Evolutionary conservation across 2,329 filamentous ascomycete genomes (phyloP).

Genomic region (Ascochyta fabae): DNA sequence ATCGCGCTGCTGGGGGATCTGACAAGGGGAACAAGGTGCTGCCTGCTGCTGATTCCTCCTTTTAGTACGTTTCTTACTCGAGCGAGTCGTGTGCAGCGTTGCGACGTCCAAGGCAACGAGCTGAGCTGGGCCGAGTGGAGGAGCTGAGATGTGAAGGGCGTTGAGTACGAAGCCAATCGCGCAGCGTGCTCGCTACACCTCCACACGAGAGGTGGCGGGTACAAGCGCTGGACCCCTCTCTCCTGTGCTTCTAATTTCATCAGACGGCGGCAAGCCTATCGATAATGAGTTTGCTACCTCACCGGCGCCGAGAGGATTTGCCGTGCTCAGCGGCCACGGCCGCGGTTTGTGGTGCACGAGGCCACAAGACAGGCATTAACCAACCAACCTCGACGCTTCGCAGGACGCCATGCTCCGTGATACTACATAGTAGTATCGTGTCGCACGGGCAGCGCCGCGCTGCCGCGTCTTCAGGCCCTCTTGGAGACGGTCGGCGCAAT

Average conservation of each 20-base stretch:
- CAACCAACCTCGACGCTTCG: constrained; percentile 1
- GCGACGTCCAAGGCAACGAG: not conserved
- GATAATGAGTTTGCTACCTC: constrained; percentile 5
- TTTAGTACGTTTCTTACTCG: not conserved
- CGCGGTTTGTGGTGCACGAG: constrained; percentile 5
- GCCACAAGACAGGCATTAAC: constrained; percentile 1
- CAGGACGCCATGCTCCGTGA: constrained; percentile 1
- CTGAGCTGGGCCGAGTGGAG: not conserved
- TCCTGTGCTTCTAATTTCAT: not conserved
- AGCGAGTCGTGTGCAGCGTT: not conserved
- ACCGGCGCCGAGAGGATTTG: not conserved
- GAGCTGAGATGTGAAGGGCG: not conserved
- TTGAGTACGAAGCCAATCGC: constrained; percentile 5
- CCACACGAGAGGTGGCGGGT: constrained; percentile 7
- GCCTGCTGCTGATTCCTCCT: not conserved
- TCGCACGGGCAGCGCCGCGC: constrained; percentile 14
- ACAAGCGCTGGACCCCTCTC: constrained; percentile 1
- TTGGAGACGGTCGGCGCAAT: constrained; percentile 15
- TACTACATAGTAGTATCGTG: not conserved
- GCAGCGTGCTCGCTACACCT: constrained; percentile 1
- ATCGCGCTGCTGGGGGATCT: constrained; percentile 9
- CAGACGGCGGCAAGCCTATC: constrained; percentile 11
- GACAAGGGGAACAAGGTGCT: constrained; percentile 4
- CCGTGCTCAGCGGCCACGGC: not conserved
- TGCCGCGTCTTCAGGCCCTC: constrained; percentile 17